These are phyloP conservation scores for Malassezia cuniculi DNA, from an alignment of 1,284 basidiomycete species.

Conservation along the genomic window DNA sequence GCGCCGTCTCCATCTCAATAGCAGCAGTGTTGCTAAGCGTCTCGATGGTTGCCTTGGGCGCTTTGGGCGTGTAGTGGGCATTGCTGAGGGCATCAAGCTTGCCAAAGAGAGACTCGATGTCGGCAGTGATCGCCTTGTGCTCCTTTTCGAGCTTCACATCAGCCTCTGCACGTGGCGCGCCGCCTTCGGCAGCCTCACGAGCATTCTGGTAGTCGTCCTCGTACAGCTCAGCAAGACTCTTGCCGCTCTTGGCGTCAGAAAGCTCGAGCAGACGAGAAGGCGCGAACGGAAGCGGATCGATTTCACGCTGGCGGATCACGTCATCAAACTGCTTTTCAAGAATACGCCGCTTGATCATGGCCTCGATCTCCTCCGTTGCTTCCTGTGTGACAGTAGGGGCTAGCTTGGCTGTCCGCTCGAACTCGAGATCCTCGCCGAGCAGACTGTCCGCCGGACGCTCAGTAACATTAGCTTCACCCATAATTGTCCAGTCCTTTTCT, in stretches of 20 bases:
- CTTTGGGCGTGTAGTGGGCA: constrained; percentile 88
- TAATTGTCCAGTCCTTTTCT: constrained; percentile 72
- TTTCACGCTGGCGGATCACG: constrained; percentile 63
- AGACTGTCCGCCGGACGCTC: constrained; percentile 79
- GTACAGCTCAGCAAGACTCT: constrained; percentile 89
- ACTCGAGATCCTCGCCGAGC: constrained; percentile 86
- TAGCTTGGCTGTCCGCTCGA: constrained; percentile 72
- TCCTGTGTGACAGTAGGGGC: constrained; percentile 85
- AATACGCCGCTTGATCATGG: constrained; percentile 79
- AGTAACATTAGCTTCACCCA: constrained; percentile 75
- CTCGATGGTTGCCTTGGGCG: constrained; percentile 76
- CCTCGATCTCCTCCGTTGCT: constrained; percentile 67
- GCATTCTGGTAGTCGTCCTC: constrained; percentile 75
- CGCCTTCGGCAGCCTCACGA: constrained; percentile 46
- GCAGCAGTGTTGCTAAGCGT: constrained; percentile 73
- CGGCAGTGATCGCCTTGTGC: constrained; percentile 67
- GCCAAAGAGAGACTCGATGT: constrained; percentile 73
- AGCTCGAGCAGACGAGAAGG: constrained; percentile 80
- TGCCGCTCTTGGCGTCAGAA: constrained; percentile 56
- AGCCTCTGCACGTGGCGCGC: constrained; percentile 55
- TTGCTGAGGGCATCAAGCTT: constrained; percentile 90
- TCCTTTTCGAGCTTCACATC: constrained; percentile 80
- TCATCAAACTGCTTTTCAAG: constrained; percentile 77
- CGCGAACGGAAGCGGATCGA: constrained; percentile 62
- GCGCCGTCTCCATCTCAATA: constrained; percentile 73